These are phyloP conservation scores for Acer yangbiense DNA, from an alignment of 345 rosid species.

Conservation along the genomic window DNA sequence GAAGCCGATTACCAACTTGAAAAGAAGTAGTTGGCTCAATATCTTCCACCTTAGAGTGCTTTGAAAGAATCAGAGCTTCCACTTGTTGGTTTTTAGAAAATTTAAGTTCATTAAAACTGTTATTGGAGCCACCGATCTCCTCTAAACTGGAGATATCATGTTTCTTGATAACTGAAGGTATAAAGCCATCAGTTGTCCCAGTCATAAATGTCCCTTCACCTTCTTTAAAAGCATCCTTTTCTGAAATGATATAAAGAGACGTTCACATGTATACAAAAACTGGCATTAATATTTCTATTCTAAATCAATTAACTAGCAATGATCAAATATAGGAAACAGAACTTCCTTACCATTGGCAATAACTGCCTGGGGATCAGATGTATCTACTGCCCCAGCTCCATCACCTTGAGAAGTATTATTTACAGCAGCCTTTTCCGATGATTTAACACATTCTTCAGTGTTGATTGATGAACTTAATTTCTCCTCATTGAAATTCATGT, in stretches of 20 bases:
- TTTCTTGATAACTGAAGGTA: neutral
- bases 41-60: slow-evolving; percentile 29
- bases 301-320: neutral
- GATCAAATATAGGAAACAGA: neutral
- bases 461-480: slow-evolving; percentile 30
- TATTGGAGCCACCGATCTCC: slow-evolving; percentile 14
- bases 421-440: slow-evolving; percentile 27
- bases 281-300: neutral
- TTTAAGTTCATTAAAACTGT: slow-evolving; percentile 20
- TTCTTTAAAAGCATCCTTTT: slow-evolving; percentile 22
- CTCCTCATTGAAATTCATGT: slow-evolving; percentile 33
- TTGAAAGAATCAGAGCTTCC: slow-evolving; percentile 18
- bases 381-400: slow-evolving; percentile 18
- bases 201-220: slow-evolving; percentile 17
- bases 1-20: slow-evolving; percentile 37
- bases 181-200: slow-evolving; percentile 8
- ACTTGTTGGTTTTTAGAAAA: slow-evolving; percentile 19
- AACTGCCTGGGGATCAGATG: slow-evolving; percentile 17
- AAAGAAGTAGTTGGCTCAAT: slow-evolving; percentile 23
- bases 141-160: slow-evolving; percentile 16
- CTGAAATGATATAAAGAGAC: slow-evolving; percentile 21
- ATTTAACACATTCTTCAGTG: slow-evolving; percentile 33
- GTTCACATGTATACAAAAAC: neutral
- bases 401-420: slow-evolving; percentile 17
- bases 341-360: slow-evolving; percentile 28